Percentiles rank a stretch among this genome's conserved stretches.
phyloP scores from a whole-genome alignment of 208 protist species.

The Acanthamoeba royreba region DNA sequence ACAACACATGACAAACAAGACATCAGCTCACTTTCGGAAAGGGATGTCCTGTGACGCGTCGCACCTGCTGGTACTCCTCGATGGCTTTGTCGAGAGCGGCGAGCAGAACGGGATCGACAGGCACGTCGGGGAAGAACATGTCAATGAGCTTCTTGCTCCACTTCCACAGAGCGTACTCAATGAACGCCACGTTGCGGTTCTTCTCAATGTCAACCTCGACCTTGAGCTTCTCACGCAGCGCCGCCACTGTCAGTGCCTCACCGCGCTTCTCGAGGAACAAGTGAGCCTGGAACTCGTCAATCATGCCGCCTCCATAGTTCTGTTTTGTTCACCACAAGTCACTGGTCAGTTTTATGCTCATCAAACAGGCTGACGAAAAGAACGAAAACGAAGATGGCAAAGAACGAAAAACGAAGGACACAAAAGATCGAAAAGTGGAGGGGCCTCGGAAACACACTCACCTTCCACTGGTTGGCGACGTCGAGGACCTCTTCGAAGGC shows the following conservation, averaged over 20 bases:
- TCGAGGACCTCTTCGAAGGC: constrained; percentile 26
- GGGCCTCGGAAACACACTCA: neutral
- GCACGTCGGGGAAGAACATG: constrained; percentile 29
- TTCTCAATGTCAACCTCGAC: constrained; percentile 2
- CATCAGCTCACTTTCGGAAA: neutral
- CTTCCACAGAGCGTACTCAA: constrained; percentile 37
- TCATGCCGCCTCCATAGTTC: constrained; percentile 7
- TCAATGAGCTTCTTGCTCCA: neutral
- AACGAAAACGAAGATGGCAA: neutral
- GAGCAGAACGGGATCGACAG: neutral
- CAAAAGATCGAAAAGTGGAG: too few relatives aligned
- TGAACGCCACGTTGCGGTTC: constrained; percentile 10
- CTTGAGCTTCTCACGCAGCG: constrained; percentile 22
- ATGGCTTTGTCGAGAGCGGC: constrained; percentile 18
- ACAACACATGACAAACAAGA: neutral
- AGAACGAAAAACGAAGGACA: too few relatives aligned
- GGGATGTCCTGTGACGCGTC: neutral
- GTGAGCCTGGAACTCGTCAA: constrained; percentile 14
- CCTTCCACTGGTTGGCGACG: constrained; percentile 21
- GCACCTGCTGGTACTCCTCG: neutral
- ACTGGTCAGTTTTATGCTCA: neutral
- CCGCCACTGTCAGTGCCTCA: constrained; percentile 1
- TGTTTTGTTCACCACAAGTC: neutral
- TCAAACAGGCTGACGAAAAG: neutral
- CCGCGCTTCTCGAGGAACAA: constrained; percentile 21